Conservation (phyloP, 2,329 filamentous ascomycete genomes). For the Trichothecium roseum region DNA sequence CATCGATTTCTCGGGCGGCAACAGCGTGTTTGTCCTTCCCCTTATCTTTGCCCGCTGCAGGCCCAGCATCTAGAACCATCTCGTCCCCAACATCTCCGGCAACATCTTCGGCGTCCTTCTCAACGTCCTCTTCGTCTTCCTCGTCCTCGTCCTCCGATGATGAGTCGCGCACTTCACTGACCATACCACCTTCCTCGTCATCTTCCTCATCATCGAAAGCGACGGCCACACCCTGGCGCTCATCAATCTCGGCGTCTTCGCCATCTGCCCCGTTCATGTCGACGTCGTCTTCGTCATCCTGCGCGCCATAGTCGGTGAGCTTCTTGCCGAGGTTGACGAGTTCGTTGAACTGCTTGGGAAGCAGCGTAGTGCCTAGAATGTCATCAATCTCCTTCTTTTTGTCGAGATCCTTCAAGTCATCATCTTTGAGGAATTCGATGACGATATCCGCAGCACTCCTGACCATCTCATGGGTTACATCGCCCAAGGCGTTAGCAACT, state of each 20-base stretch:
- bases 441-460: constrained; percentile 89
- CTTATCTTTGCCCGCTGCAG: constrained; percentile 32
- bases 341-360: constrained; percentile 90
- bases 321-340: constrained; percentile 95
- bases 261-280: constrained; percentile 56
- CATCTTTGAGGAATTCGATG: constrained; percentile 86
- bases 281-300: constrained; percentile 89
- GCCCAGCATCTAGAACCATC: constrained; percentile 70
- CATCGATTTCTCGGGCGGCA: constrained; percentile 83
- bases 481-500: constrained; percentile 78
- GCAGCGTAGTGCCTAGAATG: constrained; percentile 72
- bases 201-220: constrained; percentile 91
- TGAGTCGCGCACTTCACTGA: constrained; percentile 82
- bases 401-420: constrained; percentile 91
- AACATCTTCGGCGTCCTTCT: constrained; percentile 41
- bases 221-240: constrained; percentile 92
- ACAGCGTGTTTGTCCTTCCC: constrained; percentile 52
- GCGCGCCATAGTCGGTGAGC: constrained; percentile 94
- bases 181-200: constrained; percentile 66
- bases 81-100: constrained; percentile 61
- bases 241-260: constrained; percentile 70
- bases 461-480: constrained; percentile 85
- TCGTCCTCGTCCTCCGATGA: constrained; percentile 73
- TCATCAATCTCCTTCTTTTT: constrained; percentile 98
- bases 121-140: constrained; percentile 50